Evolutionary conservation across 2,329 filamentous ascomycete genomes (phyloP), one percentile per base, ranked within the genome.

Genomic region (Proliferodiscus dingleyae): DNA sequence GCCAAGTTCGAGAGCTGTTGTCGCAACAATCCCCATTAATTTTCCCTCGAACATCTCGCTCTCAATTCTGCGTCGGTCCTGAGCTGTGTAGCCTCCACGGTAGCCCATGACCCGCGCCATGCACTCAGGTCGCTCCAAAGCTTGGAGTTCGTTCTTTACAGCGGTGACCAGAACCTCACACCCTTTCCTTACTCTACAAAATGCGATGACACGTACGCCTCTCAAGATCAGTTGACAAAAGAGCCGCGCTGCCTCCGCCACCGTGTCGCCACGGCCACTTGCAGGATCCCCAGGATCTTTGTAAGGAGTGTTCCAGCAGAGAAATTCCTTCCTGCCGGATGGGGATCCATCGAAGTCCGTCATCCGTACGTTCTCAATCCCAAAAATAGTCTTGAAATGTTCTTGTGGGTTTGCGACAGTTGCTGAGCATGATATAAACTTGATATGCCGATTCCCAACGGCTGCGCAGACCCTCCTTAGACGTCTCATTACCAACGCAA

Each of bases 291-390:
- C 78, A 0, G 91, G 89, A 56, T 96, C 91, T 63, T 89, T 94
- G 66, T 81, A 95, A 0, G 93, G 93, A 0, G 91, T 96, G 58
- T 98, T 97, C 93, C 93, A 98, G 65, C 90, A 97, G 5, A 98
- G 62, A 47, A 97, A 97, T 60, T 97, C 91, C 63, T 97, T 97
- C 18, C 89, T 77, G 0, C 91, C 89, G 5, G 89, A 89, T 0
- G 93, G 93, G 0, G 90, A 95, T 1, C 93, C 93, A 61, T 98
- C 93, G 59, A 87, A 90, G 60, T 96, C 89, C 1, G 91, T 85
- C 36, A 97, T 66, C 47, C 76, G 80, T 11, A 95, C 87, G 52
- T 90, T 74, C 0, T 89, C 78, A 5, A 95, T 77, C 1, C 91
- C 91, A 55, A 97, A 96, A n/a, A 98, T 86, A 0, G 88, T 88